Evolutionary conservation across 768 basidiomycete genomes (phyloP).

Genomic region (Cystofilobasidium bisporidii): DNA sequence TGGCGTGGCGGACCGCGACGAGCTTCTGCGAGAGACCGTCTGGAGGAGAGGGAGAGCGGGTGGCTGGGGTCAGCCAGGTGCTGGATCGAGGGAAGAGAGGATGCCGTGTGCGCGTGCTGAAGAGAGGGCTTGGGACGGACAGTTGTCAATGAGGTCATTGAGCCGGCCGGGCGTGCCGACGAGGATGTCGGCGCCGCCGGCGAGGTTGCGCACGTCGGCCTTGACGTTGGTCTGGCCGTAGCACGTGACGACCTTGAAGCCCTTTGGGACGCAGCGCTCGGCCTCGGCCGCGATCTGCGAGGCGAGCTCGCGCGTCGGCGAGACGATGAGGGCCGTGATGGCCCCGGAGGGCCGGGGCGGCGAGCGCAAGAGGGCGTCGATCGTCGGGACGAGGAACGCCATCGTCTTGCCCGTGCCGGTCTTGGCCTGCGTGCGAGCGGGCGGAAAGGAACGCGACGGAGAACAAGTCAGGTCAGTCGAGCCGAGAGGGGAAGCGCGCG

Average conservation of each 20-base stretch:
- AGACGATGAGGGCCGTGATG: conserved; percentile 69
- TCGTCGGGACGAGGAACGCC: conserved; percentile 74
- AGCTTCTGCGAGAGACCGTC: conserved; percentile 33
- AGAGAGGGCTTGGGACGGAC: conserved; percentile 51
- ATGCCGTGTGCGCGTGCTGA: background rate
- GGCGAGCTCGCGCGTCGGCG: conserved; percentile 80
- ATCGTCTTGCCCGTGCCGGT: conserved; percentile 85
- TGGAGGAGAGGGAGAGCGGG: conserved; percentile 34
- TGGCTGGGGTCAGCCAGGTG: background rate
- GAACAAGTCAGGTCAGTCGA: too few species aligned
- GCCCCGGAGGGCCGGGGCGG: conserved; percentile 39
- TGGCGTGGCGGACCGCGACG: conserved; percentile 41
- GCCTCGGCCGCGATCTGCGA: conserved; percentile 83
- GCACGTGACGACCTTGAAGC: conserved; percentile 51
- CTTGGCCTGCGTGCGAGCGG: conserved; percentile 49
- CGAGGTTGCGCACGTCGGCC: conserved; percentile 52
- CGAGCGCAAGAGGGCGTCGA: conserved; percentile 64
- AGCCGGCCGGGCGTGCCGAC: conserved; percentile 82
- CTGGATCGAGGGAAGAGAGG: background rate
- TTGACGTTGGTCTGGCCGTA: conserved; percentile 68
- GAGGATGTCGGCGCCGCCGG: conserved; percentile 62
- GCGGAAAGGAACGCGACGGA: background rate
- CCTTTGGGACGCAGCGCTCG: conserved; percentile 48
- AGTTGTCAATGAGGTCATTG: conserved; percentile 58
- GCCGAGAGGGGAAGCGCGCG: too few species aligned